phyloP scores from a whole-genome alignment of 768 basidiomycete genomes.

The Boletellus ananiceps region DNA sequence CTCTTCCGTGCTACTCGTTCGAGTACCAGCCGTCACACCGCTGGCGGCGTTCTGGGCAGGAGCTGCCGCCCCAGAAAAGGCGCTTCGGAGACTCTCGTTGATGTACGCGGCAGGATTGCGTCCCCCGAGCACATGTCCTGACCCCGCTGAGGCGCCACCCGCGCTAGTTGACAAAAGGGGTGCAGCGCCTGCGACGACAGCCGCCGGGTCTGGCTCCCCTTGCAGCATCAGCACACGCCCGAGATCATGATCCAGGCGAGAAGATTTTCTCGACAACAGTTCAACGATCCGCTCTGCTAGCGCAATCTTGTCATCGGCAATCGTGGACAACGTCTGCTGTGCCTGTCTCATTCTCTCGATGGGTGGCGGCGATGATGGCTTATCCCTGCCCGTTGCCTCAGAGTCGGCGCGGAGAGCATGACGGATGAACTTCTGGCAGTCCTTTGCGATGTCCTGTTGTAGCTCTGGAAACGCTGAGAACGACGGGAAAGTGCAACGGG shows the following conservation, averaged over 20 bases:
- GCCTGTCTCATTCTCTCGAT: slow-evolving; percentile 28
- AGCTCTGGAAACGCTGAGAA: slow-evolving; percentile 30
- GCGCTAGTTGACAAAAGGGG: slow-evolving; percentile 17
- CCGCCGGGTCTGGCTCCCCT: slow-evolving; percentile 38
- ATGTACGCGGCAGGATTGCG: slow-evolving; percentile 39
- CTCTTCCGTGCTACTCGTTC: slow-evolving; percentile 22
- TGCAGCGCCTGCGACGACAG: slow-evolving; percentile 26
- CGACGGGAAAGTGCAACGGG: neutral
- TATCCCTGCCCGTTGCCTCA: slow-evolving; percentile 27
- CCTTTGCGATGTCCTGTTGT: slow-evolving; percentile 41
- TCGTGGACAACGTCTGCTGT: slow-evolving; percentile 27
- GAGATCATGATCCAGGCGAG: slow-evolving; percentile 46
- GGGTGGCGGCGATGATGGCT: slow-evolving; percentile 27
- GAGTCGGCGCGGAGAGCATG: slow-evolving; percentile 35
- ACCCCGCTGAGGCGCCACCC: slow-evolving; percentile 10
- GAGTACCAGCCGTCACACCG: slow-evolving; percentile 5
- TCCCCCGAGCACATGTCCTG: slow-evolving; percentile 32
- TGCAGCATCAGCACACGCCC: slow-evolving; percentile 40
- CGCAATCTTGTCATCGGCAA: slow-evolving; percentile 41
- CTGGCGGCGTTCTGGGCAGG: slow-evolving; percentile 14
- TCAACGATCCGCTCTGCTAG: slow-evolving; percentile 42
- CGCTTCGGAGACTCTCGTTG: slow-evolving; percentile 37
- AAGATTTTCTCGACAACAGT: slow-evolving; percentile 42
- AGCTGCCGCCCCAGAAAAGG: slow-evolving; percentile 27
- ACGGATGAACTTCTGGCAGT: slow-evolving; percentile 41